These are phyloP conservation scores for Komagataella populi DNA, from an alignment of 805 yeast species.

Conservation along the genomic window DNA sequence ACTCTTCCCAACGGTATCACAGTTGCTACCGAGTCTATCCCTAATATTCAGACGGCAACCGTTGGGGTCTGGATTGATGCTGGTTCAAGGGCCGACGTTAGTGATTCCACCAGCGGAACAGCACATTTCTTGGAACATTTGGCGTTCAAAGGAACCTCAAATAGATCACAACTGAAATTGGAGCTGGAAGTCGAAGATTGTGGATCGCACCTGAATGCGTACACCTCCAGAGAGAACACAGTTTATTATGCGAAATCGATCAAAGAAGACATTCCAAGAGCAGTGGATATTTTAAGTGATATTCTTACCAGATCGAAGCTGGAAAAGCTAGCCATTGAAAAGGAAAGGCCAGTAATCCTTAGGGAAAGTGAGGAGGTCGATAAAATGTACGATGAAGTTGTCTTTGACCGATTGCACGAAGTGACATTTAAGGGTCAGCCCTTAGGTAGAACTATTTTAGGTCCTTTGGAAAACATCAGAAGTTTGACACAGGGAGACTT, in stretches of 20 bases:
- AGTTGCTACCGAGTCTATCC: slow-evolving; percentile 82
- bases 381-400: slow-evolving; percentile 96
- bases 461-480: slow-evolving; percentile 82
- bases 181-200: slow-evolving; percentile 92
- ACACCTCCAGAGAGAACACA: slow-evolving; percentile 94
- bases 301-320: slow-evolving; percentile 77
- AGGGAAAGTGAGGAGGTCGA: slow-evolving; percentile 97
- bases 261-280: slow-evolving; percentile 64
- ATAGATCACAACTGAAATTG: slow-evolving; percentile 65
- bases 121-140: slow-evolving; percentile 96
- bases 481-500: slow-evolving; percentile 69
- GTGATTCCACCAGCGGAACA: slow-evolving; percentile 73
- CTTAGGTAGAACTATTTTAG: slow-evolving; percentile 90
- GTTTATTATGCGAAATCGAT: slow-evolving; percentile 91
- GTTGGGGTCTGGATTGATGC: slow-evolving; percentile 99
- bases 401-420: slow-evolving; percentile 91
- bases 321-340: slow-evolving; percentile 76
- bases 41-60: slow-evolving; percentile 86
- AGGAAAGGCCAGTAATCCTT: slow-evolving; percentile 91
- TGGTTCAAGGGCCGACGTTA: slow-evolving; percentile 91
- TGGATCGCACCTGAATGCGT: slow-evolving; percentile 97
- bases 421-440: slow-evolving; percentile 86
- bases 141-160: slow-evolving; percentile 88
- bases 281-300: slow-evolving; percentile 82
- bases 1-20: slow-evolving; percentile 84